Base-by-base conservation (phyloP, 306 rosid genomes). In the Erythrophleum fordii region DNA sequence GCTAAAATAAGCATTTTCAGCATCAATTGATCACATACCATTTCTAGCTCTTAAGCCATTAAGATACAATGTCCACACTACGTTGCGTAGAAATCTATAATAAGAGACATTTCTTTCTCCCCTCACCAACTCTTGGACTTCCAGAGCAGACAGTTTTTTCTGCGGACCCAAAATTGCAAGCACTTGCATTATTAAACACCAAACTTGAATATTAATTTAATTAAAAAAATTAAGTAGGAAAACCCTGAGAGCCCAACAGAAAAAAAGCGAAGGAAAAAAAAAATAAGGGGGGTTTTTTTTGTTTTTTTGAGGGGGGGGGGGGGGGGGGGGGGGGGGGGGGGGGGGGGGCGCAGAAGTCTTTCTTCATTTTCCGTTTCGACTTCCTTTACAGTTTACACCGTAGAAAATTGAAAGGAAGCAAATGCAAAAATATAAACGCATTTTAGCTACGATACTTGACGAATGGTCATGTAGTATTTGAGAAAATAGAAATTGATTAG, bases 41-140 rank as follows among this genome's bases (percentile, higher is more conserved):
- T 95, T 88, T 93, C 95, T 67, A 91, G 95, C 86, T 90, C 97
- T 89, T 90, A 93, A 72, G 98, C 97, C 97, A 91, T 90, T 73
- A 94, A 83, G 69, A 94, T 89, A 82, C 97, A 94, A 26, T 97
- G 97, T 35, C 95, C 97, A 75, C 95, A 92, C 97, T 97, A 95
- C 22, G 97, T 92, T 28, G 97, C 93, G 73, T 79, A 94, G 80
- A 94, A 94, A 88, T 91, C 97, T 72, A 91, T 87, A 46, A 91
- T 76, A 80, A 95, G 88, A 53, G 97, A 97, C 4, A 91, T 77
- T 82, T 85, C 97, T 90, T 48, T 89, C 93, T 37, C 97, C 92
- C 86, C 86, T 92, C 14, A 91, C 90, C 69, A 91, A 83, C 69
- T 89, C 93, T 83, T 95, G 97, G 26, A 90, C 75, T 81, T 95